A percentile compares a stretch with the other conserved stretches of the same genome.
These are phyloP conservation scores for Tremellales sp. DNA, from an alignment of 1,284 basidiomycete genomes.

Conservation along the genomic window DNA sequence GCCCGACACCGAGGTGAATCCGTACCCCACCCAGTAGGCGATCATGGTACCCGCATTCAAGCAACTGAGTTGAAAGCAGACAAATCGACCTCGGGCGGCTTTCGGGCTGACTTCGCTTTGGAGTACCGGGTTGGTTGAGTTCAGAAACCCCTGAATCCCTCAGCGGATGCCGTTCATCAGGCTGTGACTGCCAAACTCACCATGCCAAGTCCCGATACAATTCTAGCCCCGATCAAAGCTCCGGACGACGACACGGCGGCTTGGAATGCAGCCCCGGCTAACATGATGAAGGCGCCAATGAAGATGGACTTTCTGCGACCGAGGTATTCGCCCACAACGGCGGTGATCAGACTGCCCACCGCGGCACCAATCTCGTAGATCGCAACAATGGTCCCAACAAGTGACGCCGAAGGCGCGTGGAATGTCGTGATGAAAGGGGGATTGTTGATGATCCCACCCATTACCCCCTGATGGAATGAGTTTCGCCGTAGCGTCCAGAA, in stretches of 20 bases:
- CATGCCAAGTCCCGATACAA: slow-evolving; percentile 25
- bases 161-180: slow-evolving; percentile 6
- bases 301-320: slow-evolving; percentile 32
- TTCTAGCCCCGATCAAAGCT: slow-evolving; percentile 30
- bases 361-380: slow-evolving; percentile 42
- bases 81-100: slow-evolving; percentile 35
- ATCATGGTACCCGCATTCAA: slow-evolving; percentile 42
- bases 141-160: slow-evolving; percentile 35
- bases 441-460: slow-evolving; percentile 31
- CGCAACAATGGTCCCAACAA: slow-evolving; percentile 37
- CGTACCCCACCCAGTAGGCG: slow-evolving; percentile 38
- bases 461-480: slow-evolving; percentile 14
- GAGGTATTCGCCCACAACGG: slow-evolving; percentile 33
- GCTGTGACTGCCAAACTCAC: slow-evolving; percentile 8
- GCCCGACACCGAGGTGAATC: slow-evolving; percentile 14
- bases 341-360: slow-evolving; percentile 30
- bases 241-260: slow-evolving; percentile 27
- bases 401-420: slow-evolving; percentile 16
- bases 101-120: slow-evolving; percentile 39
- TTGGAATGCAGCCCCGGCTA: slow-evolving; percentile 35
- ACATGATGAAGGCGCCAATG: slow-evolving; percentile 37
- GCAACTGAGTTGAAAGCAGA: slow-evolving; percentile 36
- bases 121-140: slow-evolving; percentile 40
- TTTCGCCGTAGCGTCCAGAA: background rate
- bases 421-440: slow-evolving; percentile 26